Conservation (phyloP, 768 basidiomycete species). For the Suillus plorans region DNA sequence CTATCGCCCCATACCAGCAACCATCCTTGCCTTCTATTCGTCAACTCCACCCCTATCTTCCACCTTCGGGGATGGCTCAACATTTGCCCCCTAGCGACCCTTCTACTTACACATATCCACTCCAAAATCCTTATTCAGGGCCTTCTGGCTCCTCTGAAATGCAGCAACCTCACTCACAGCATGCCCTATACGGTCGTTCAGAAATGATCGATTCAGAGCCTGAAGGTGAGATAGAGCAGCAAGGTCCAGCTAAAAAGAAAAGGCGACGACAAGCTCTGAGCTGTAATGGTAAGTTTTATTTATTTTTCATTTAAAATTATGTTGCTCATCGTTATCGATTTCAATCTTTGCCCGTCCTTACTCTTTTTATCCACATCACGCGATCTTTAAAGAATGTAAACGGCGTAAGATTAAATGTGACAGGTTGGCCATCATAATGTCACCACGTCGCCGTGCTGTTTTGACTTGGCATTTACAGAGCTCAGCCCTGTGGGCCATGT, state of each 20-base stretch:
- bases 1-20: slow-evolving; percentile 28
- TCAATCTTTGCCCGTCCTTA: slow-evolving; percentile 21
- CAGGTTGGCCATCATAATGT: slow-evolving; percentile 43
- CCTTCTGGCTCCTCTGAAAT: slow-evolving; percentile 29
- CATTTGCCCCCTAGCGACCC: slow-evolving; percentile 28
- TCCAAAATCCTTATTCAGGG: slow-evolving; percentile 19
- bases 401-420: slow-evolving; percentile 88
- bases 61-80: slow-evolving; percentile 42
- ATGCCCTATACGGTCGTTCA: slow-evolving; percentile 29
- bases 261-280: slow-evolving; percentile 79
- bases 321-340: slow-evolving; percentile 19
- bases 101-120: slow-evolving; percentile 28
- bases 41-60: slow-evolving; percentile 64
- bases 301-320: slow-evolving; percentile 23
- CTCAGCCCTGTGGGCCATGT: slow-evolving; percentile 82
- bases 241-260: slow-evolving; percentile 77
- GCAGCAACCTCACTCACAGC: slow-evolving; percentile 20
- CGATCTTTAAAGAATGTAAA: slow-evolving; percentile 64
- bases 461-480: slow-evolving; percentile 42
- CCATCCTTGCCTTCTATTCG: slow-evolving; percentile 63
- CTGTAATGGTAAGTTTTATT: slow-evolving; percentile 66
- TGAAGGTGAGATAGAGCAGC: slow-evolving; percentile 50
- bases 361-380: slow-evolving; percentile 13
- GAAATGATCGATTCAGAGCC: slow-evolving; percentile 53
- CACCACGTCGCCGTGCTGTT: slow-evolving; percentile 5